phyloP scores from a whole-genome alignment of 2,329 filamentous ascomycete species.

The Sphaerulina populicola region DNA sequence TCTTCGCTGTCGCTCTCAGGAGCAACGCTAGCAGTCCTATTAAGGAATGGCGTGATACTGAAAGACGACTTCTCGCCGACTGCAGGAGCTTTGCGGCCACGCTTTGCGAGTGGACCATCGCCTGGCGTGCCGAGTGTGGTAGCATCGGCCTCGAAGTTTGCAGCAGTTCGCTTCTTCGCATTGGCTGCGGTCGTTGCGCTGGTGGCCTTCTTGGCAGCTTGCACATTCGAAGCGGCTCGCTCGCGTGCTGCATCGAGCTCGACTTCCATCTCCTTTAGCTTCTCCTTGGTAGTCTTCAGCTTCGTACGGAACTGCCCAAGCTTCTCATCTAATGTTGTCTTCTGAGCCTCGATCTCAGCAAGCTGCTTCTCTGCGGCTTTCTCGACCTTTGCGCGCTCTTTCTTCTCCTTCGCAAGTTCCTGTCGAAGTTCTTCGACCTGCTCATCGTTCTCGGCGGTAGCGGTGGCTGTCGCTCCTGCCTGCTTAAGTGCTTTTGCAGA shows the following conservation, averaged over 20 bases:
- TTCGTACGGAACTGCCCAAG: constrained; percentile 62
- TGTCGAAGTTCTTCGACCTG: constrained; percentile 43
- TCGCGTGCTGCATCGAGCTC: constrained; percentile 41
- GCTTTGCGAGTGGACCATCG: constrained; percentile 41
- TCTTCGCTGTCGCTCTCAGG: constrained; percentile 34
- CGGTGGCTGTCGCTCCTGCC: constrained; percentile 35
- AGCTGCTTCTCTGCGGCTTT: constrained; percentile 49
- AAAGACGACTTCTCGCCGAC: constrained; percentile 84
- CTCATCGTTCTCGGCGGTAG: constrained; percentile 35
- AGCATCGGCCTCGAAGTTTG: constrained; percentile 41
- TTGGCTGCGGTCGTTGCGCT: constrained; percentile 28
- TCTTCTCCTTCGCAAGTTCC: constrained; percentile 45
- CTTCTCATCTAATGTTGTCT: constrained; percentile 60
- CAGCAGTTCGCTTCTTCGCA: constrained; percentile 37
- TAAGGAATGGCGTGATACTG: constrained; percentile 89
- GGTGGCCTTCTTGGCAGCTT: constrained; percentile 32
- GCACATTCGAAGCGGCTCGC: constrained; percentile 29
- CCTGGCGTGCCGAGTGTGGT: constrained; percentile 44
- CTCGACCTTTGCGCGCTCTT: constrained; percentile 46
- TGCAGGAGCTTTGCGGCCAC: constrained; percentile 44
- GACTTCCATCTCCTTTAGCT: constrained; percentile 58
- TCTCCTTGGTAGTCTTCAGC: constrained; percentile 59
- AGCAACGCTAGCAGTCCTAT: constrained; percentile 57
- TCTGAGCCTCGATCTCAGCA: constrained; percentile 54
- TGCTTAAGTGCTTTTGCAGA: constrained; percentile 36